Base-by-base conservation (phyloP, 1,284 basidiomycete genomes). In the Irpex rosettiformis region DNA sequence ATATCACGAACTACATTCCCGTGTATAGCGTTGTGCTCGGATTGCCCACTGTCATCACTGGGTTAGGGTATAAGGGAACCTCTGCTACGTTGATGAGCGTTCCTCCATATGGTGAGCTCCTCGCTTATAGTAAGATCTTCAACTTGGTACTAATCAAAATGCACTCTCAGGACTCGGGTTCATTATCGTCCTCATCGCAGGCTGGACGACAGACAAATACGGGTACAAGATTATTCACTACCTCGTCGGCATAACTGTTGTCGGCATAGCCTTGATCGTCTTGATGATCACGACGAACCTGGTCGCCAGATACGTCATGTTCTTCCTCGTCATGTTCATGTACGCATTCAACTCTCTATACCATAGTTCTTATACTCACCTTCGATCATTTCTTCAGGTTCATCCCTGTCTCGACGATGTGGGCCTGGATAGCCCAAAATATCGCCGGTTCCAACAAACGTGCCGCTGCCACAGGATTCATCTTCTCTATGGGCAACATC, bases 241-340 rank as follows among this genome's bases (percentile, higher is more conserved):
- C 66, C 79, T 86, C 56, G 75, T 71, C 3, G 69, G 79, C 13
- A 82, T 81, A 4, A 61, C 72, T 2, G 67, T 88, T 22, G 79
- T 81, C 10, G 83, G 86, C 58, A 68, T 85, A 8, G 89, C 86
- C 1, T 88, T 90, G 63, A 81, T 88, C 58, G 74, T 89, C 45
- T 72, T 89, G 37, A 72, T 88, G 30, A 69, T 81, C 11, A 81
- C 64, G 48, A 57, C 66, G 61, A 68, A 67, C 61, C 65, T 68
- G 30, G 64, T 66, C 53, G 69, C 65, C 56, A 67, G 70, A 54
- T 72, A 72, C 56, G 58, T 66, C 55, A 70, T 70, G 70, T 72
- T 70, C 66, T 72, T 72, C 67, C 64, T 72, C 61, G 59, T 71
- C 64, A 70, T 70, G 69, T 69, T 70, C 66, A 71, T 71, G 70